Evolutionary conservation across 495 filamentous ascomycete genomes (phyloP).

Genomic region (Aspergillus panamensis): DNA sequence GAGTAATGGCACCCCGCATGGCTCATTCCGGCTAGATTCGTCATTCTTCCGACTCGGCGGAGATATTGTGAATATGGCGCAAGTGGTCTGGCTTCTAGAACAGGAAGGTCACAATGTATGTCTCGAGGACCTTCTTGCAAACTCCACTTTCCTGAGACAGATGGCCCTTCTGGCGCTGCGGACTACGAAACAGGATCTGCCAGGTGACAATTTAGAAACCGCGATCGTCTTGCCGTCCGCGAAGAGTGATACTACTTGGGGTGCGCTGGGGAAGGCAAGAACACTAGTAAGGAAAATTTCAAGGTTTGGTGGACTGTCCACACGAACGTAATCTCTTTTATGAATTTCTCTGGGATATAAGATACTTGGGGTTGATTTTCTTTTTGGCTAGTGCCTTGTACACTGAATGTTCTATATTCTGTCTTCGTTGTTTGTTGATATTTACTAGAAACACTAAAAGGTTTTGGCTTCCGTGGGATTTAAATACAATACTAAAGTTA

Average conservation of each 20-base stretch:
- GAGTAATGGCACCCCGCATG: constrained; percentile 17
- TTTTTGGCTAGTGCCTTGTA: too few species aligned
- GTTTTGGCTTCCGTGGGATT: too few species aligned
- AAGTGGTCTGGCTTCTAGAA: constrained; percentile 45
- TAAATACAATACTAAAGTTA: background rate
- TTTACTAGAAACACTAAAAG: too few species aligned
- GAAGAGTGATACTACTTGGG: constrained; percentile 15
- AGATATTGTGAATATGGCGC: constrained; percentile 51
- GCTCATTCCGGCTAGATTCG: constrained; percentile 41
- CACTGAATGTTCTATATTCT: too few species aligned
- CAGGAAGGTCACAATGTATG: constrained; percentile 48
- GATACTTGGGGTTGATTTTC: too few species aligned
- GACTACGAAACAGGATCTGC: constrained; percentile 22
- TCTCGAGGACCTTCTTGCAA: constrained; percentile 49
- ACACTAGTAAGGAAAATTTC: constrained; percentile 33
- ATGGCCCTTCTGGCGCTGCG: constrained; percentile 43
- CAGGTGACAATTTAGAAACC: background rate
- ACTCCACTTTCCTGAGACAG: constrained; percentile 49
- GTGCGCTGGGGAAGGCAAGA: constrained; percentile 30
- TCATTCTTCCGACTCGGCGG: constrained; percentile 54
- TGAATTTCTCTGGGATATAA: too few species aligned
- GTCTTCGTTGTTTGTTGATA: too few species aligned
- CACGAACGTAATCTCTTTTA: constrained; percentile 15
- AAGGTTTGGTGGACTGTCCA: constrained; percentile 20
- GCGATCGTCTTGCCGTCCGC: background rate